phyloP scores from a whole-genome alignment of 192 early-diverging fungal genomes.

The Podila clonocystis region DNA sequence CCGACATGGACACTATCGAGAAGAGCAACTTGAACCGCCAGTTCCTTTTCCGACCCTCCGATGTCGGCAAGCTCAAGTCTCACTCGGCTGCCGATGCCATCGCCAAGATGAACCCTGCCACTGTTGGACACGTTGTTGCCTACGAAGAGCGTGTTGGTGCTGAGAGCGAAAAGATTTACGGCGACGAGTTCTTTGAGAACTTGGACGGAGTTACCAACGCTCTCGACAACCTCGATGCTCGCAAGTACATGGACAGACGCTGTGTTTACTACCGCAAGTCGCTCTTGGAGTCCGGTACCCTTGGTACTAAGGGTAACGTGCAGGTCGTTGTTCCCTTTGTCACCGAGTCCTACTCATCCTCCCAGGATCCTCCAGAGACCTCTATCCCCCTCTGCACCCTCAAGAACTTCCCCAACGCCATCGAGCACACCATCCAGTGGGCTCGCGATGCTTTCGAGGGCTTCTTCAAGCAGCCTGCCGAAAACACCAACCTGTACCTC shows the following conservation, averaged over 20 bases:
- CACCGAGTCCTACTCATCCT: slow-evolving; percentile 99
- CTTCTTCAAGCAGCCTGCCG: slow-evolving; percentile 89
- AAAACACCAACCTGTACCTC: slow-evolving; percentile 95
- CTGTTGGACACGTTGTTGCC: slow-evolving; percentile 69
- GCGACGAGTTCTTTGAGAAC: slow-evolving; percentile 89
- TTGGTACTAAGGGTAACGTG: slow-evolving; percentile 99
- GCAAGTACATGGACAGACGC: slow-evolving; percentile 96
- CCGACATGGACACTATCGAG: slow-evolving; percentile 99
- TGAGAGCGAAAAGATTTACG: slow-evolving; percentile 90
- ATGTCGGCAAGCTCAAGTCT: slow-evolving; percentile 96
- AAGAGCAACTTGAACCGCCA: slow-evolving; percentile 99
- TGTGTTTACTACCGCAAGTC: slow-evolving; percentile 98
- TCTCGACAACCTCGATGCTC: slow-evolving; percentile 97
- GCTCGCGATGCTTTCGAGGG: slow-evolving; percentile 97
- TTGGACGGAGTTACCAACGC: slow-evolving; percentile 97
- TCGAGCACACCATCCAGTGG: slow-evolving; percentile 95
- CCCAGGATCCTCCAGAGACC: slow-evolving; percentile 98
- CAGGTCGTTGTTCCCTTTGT: slow-evolving; percentile 96
- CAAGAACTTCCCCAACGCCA: slow-evolving; percentile 91
- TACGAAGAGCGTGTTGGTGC: slow-evolving; percentile 95
- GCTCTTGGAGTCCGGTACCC: slow-evolving; percentile 95
- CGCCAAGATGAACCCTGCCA: slow-evolving; percentile 90
- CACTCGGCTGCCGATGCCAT: slow-evolving; percentile 90
- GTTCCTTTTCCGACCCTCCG: slow-evolving; percentile 93
- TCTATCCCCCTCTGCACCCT: slow-evolving; percentile 90